Percentiles rank a stretch among this genome's conserved stretches.
phyloP scores from a whole-genome alignment of 1,284 basidiomycete genomes.

The Phellopilus nigrolimitatus region DNA sequence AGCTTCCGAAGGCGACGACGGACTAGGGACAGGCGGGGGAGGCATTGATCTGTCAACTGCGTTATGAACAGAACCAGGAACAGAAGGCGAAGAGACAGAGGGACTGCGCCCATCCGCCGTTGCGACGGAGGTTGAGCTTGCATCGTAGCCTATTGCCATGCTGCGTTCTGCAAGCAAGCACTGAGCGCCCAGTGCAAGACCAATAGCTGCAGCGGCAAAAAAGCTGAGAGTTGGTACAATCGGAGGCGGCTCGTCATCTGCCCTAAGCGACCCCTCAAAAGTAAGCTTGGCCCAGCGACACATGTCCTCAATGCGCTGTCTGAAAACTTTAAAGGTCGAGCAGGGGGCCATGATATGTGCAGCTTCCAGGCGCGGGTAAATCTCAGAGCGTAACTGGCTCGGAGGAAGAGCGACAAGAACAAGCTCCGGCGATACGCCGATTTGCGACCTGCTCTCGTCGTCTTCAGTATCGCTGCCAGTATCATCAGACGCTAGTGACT shows the following conservation, averaged over 20 bases:
- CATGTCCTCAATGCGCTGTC: constrained; percentile 41
- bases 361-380: constrained; percentile 8
- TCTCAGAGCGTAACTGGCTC: constrained; percentile 3
- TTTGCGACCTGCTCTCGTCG: background rate
- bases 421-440: constrained; percentile 13
- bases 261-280: constrained; percentile 1
- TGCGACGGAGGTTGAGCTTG: background rate
- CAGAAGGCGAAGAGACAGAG: background rate
- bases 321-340: constrained; percentile 47
- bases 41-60: constrained; percentile 6
- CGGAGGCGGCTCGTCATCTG: constrained; percentile 2
- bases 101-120: background rate
- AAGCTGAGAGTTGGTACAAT: constrained; percentile 45
- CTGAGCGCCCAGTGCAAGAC: constrained; percentile 52
- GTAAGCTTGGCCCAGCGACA: constrained; percentile 38
- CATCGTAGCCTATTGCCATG: background rate
- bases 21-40: constrained; percentile 4
- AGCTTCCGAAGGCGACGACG: background rate
- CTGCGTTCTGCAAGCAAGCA: constrained; percentile 24
- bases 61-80: background rate
- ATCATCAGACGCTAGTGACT: background rate
- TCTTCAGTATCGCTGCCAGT: constrained; percentile 3
- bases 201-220: constrained; percentile 50
- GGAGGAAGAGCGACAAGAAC: constrained; percentile 6
- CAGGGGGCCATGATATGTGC: constrained; percentile 31